phyloP scores from a whole-genome alignment of 1,284 basidiomycete species.

The Trametes versicolor region DNA sequence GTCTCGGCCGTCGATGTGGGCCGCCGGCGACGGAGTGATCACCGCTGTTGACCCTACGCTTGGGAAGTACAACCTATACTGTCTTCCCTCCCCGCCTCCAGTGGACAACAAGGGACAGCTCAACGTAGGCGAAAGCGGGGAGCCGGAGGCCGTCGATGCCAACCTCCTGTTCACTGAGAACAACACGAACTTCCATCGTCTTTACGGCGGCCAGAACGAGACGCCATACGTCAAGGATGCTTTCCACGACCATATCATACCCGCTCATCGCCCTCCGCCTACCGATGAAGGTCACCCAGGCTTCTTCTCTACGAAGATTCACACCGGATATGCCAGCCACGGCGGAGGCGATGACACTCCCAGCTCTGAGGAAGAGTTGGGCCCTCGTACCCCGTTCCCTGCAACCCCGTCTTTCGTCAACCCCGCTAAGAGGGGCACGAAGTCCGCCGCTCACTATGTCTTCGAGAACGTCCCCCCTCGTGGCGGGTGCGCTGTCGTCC shows the following conservation, averaged over 20 bases:
- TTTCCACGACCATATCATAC: slow-evolving; percentile 98
- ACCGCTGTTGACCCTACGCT: slow-evolving; percentile 80
- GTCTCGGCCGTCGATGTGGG: slow-evolving; percentile 76
- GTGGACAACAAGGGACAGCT: slow-evolving; percentile 70
- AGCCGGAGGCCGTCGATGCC: slow-evolving; percentile 75
- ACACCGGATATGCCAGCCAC: slow-evolving; percentile 52
- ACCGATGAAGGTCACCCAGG: slow-evolving; percentile 42
- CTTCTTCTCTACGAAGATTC: slow-evolving; percentile 58
- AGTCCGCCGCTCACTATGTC: slow-evolving; percentile 91
- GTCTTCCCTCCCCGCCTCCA: slow-evolving; percentile 91
- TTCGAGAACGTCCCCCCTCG: slow-evolving; percentile 90
- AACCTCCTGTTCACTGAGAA: slow-evolving; percentile 95
- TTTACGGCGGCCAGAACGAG: slow-evolving; percentile 90
- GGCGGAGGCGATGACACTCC: slow-evolving; percentile 43
- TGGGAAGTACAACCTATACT: slow-evolving; percentile 86
- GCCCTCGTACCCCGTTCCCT: slow-evolving; percentile 66
- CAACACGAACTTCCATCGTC: slow-evolving; percentile 93
- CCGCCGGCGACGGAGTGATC: slow-evolving; percentile 71
- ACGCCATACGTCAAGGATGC: slow-evolving; percentile 93
- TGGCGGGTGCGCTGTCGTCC: slow-evolving; percentile 95
- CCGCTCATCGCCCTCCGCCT: slow-evolving; percentile 75
- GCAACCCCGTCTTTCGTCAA: slow-evolving; percentile 76
- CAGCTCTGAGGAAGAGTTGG: slow-evolving; percentile 49
- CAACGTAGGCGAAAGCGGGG: slow-evolving; percentile 66
- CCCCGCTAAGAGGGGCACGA: slow-evolving; percentile 90